phyloP scores from a whole-genome alignment of 1,284 basidiomycete genomes.

The Coniferiporia sulphurascens region DNA sequence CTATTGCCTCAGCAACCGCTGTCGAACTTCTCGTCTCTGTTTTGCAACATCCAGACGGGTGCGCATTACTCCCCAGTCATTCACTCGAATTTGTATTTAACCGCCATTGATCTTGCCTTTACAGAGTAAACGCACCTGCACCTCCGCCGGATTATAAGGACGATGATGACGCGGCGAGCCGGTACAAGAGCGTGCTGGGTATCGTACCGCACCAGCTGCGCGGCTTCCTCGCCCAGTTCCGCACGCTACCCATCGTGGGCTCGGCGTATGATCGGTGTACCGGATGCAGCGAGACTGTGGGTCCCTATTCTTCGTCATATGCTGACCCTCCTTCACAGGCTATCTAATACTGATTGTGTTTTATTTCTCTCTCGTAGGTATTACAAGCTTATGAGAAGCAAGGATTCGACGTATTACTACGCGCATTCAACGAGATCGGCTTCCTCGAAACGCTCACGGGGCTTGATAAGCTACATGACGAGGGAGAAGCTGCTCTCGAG shows the following conservation, averaged over 20 bases:
- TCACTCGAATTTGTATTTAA: background rate
- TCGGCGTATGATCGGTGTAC: slow-evolving; percentile 88
- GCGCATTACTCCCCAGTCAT: slow-evolving; percentile 21
- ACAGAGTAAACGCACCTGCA: slow-evolving; percentile 62
- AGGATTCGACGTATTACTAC: slow-evolving; percentile 76
- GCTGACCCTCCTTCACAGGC: background rate
- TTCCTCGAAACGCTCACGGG: slow-evolving; percentile 84
- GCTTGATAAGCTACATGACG: slow-evolving; percentile 77
- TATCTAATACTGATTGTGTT: background rate
- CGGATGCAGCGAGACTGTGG: slow-evolving; percentile 78
- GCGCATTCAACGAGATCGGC: slow-evolving; percentile 81
- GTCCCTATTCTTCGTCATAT: slow-evolving; percentile 24
- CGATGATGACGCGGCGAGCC: slow-evolving; percentile 28
- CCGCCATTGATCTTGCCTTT: background rate
- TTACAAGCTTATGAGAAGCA: slow-evolving; percentile 68
- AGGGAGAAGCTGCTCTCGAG: slow-evolving; percentile 73
- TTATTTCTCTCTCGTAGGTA: slow-evolving; percentile 42
- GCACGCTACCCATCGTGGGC: slow-evolving; percentile 79
- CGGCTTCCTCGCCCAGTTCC: slow-evolving; percentile 85
- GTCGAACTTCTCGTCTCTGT: slow-evolving; percentile 91
- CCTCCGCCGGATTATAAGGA: slow-evolving; percentile 41
- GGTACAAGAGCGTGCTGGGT: slow-evolving; percentile 62
- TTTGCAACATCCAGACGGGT: slow-evolving; percentile 89
- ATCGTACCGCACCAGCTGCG: slow-evolving; percentile 92
- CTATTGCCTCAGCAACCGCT: slow-evolving; percentile 86